A percentile compares a stretch with the other conserved stretches of the same genome.
These are phyloP conservation scores for Solanum commersonii DNA, from an alignment of 257 asterid species.

Conservation along the genomic window DNA sequence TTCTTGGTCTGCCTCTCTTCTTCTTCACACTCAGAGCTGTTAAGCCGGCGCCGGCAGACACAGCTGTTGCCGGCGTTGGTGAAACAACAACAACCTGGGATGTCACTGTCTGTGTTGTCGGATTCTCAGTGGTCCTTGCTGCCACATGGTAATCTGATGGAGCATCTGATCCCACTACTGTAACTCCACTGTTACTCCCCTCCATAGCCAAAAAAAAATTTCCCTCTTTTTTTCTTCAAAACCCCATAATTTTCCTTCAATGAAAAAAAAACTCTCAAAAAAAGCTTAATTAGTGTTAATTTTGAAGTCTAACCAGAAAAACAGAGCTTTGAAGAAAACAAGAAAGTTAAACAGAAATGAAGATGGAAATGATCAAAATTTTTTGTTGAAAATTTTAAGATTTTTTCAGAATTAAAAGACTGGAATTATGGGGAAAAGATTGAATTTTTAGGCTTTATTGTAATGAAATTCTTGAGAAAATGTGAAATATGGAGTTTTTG, in stretches of 20 bases:
- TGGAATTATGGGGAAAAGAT: constrained; percentile 15
- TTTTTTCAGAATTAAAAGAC: constrained; percentile 13
- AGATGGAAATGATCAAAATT: neutral
- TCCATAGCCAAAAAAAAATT: constrained; percentile 27
- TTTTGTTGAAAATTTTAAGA: neutral
- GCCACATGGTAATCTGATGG: constrained; percentile 81
- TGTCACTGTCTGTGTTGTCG: constrained; percentile 24
- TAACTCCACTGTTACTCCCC: constrained; percentile 57
- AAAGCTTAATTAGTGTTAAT: constrained; percentile 9
- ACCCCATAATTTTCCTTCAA: constrained; percentile 17
- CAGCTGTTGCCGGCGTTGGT: constrained; percentile 17
- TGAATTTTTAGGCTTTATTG: constrained; percentile 18
- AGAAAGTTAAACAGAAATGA: neutral
- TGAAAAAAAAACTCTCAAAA: neutral
- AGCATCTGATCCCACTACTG: constrained; percentile 92
- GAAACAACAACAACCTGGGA: constrained; percentile 15
- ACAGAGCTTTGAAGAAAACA: neutral
- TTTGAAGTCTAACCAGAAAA: constrained; percentile 3
- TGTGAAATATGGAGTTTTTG: constrained; percentile 24
- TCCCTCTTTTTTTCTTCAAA: constrained; percentile 15
- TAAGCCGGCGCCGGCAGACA: constrained; percentile 7
- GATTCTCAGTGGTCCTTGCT: constrained; percentile 49
- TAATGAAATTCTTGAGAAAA: constrained; percentile 21
- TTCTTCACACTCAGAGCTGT: constrained; percentile 39
- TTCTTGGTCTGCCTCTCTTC: constrained; percentile 91